Evolutionary conservation across 768 basidiomycete genomes (phyloP).

Genomic region (Suillus subaureus): DNA sequence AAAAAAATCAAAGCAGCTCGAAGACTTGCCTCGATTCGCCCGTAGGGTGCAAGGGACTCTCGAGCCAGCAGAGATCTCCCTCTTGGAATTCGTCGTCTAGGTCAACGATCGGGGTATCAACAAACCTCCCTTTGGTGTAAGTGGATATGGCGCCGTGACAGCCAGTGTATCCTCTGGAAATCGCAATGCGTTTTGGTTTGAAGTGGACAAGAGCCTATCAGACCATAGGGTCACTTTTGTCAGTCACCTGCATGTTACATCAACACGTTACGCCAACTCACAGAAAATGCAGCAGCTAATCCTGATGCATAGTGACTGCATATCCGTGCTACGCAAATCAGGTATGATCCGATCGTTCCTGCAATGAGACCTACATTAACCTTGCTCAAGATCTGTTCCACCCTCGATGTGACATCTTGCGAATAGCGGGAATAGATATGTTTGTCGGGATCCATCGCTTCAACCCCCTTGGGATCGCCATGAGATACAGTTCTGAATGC

Average conservation of each 20-base stretch:
- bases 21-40: conserved; percentile 68
- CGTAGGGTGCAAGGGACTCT: conserved; percentile 86
- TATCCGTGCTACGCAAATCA: conserved; percentile 56
- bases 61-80: conserved; percentile 85
- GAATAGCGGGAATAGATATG: conserved; percentile 83
- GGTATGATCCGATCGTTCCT: conserved; percentile 2
- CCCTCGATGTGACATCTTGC: conserved; percentile 60
- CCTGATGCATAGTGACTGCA: conserved; percentile 83
- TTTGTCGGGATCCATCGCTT: conserved; percentile 50
- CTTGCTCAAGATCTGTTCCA: conserved; percentile 72
- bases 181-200: conserved; percentile 78
- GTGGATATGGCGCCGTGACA: conserved; percentile 66
- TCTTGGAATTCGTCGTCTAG: conserved; percentile 73
- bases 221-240: conserved; percentile 1
- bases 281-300: conserved; percentile 72
- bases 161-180: conserved; percentile 78
- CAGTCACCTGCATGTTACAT: not conserved
- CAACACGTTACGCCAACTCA: conserved; percentile 34
- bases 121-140: conserved; percentile 49
- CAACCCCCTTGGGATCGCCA: conserved; percentile 24
- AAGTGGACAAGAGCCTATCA: conserved; percentile 64
- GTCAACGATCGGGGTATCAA: conserved; percentile 48
- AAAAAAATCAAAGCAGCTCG: not conserved
- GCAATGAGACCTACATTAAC: conserved; percentile 50
- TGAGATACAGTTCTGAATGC: conserved; percentile 54